Base-by-base conservation (phyloP, 2,329 filamentous ascomycete genomes). In the Colletotrichum shisoi region DNA sequence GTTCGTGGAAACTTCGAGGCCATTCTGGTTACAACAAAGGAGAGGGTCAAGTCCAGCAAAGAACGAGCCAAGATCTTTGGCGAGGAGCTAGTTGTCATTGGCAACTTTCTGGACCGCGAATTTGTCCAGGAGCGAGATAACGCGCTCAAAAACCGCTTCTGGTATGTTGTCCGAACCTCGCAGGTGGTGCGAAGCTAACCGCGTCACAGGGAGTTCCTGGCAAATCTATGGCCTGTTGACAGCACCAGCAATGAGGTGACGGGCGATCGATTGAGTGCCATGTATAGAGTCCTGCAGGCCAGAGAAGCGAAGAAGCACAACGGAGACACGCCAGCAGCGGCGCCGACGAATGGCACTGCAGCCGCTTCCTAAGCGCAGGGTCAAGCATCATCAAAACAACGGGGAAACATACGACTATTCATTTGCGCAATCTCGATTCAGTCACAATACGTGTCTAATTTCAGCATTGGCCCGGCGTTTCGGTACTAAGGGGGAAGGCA, bases 61-160 rank as follows among this genome's bases (percentile, higher is more conserved):
- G 83, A 86, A 59, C 83, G 89, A 51, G 84, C 89, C 24, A 83
- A 81, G 72, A 83, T 88, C 49, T 85, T 90, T 73, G 88, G 88
- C 71, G 79, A 80, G 34, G 85, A 89, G 72, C 77, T 90, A 44
- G 80, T 88, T 48, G 82, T 82, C 4, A 87, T 90, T 74, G 88
- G 88, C 60, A 84, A 85, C 63, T 89, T 88, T 72, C 84, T 90
- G 69, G 83, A 85, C 57, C 67, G 63, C 31, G 69, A 70, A 56
- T 69, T 70, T 39, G 60, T 70, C 17, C 57, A 63, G 49, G 67
- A 69, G 17, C 62, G 63, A 40, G 69, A 98, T 24, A 45, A 64
- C n/a, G 57, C 69, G 31, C 57, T 70, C 21, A 70, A 70, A 63
- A 70, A 70, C 40, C 67, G 69, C 54, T 70, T 70, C 63, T 70